Evolutionary conservation across 1,139 yeast genomes (phyloP).

Genomic region (Hemisphaericaspora subhashii): DNA sequence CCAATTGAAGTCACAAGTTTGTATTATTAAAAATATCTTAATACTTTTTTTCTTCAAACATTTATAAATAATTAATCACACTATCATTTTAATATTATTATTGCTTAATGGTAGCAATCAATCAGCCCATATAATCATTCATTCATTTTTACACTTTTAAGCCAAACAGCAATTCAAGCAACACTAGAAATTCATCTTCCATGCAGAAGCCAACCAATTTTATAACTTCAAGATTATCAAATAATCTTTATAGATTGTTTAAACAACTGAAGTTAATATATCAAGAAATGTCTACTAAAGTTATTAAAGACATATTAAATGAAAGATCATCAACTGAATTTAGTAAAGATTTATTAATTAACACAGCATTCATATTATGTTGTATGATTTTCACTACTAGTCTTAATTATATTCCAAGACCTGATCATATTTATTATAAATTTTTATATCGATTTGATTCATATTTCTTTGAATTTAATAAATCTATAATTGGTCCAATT

Average conservation of each 20-base stretch:
- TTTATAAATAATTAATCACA: too few species aligned
- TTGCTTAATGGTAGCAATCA: too few species aligned
- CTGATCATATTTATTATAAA: conserved; percentile 11
- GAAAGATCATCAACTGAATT: conserved; percentile 6
- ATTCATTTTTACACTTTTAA: too few species aligned
- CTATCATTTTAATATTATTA: too few species aligned
- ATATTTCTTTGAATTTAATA: conserved; percentile 13
- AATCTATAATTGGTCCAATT: conserved; percentile 10
- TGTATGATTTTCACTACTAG: conserved; percentile 6
- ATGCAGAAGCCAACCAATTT: too few species aligned
- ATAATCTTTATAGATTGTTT: not conserved
- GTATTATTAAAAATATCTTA: too few species aligned
- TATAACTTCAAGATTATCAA: too few species aligned
- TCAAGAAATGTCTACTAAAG: not conserved
- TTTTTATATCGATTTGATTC: conserved; percentile 13
- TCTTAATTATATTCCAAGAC: conserved; percentile 13
- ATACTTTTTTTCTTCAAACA: too few species aligned
- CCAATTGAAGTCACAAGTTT: too few species aligned
- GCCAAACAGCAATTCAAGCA: too few species aligned
- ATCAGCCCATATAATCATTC: too few species aligned
- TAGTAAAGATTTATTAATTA: conserved; percentile 7
- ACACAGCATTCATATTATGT: conserved; percentile 4
- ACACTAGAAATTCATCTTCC: too few species aligned
- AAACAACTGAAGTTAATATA: not conserved
- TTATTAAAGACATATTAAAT: conserved; percentile 9